These are phyloP conservation scores for Fusarium fracticaudum DNA, from an alignment of 2,329 filamentous ascomycete genomes.

Conservation along the genomic window DNA sequence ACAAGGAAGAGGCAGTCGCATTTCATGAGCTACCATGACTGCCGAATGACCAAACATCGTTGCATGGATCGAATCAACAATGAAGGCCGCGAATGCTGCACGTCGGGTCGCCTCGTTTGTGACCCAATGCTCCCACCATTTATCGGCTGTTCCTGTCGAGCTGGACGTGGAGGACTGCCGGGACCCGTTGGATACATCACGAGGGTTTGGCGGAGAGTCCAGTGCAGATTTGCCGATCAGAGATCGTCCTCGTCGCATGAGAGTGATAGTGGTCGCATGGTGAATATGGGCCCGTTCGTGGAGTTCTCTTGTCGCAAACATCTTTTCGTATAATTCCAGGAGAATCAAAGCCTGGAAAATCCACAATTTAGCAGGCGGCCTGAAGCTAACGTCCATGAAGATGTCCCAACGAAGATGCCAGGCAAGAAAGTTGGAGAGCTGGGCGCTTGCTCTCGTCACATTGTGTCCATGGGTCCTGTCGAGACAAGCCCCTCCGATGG, in stretches of 20 bases:
- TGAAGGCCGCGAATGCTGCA: slow-evolving; percentile 91
- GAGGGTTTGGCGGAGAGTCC: slow-evolving; percentile 82
- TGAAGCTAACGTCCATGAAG: slow-evolving; percentile 89
- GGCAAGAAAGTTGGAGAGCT: slow-evolving; percentile 88
- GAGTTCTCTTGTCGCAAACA: slow-evolving; percentile 90
- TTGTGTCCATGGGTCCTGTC: slow-evolving; percentile 82
- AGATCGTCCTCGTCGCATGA: slow-evolving; percentile 94
- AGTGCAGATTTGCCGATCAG: slow-evolving; percentile 85
- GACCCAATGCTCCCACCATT: slow-evolving; percentile 97
- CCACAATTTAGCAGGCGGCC: slow-evolving; percentile 94
- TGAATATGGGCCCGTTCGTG: slow-evolving; percentile 97
- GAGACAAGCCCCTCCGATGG: slow-evolving; percentile 88
- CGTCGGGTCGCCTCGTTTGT: slow-evolving; percentile 90
- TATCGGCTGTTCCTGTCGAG: slow-evolving; percentile 75
- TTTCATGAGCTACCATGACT: slow-evolving; percentile 96
- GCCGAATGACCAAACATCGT: slow-evolving; percentile 98
- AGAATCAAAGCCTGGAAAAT: slow-evolving; percentile 91
- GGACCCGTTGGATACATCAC: slow-evolving; percentile 67
- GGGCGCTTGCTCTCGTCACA: slow-evolving; percentile 78
- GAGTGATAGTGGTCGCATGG: slow-evolving; percentile 91
- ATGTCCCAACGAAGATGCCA: slow-evolving; percentile 97
- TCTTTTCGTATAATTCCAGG: slow-evolving; percentile 95
- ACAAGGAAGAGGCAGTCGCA: slow-evolving; percentile 89
- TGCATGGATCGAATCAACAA: slow-evolving; percentile 94
- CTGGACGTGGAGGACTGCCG: slow-evolving; percentile 71